Evolutionary conservation across 345 rosid species (phyloP).

Genomic region (Eucalyptus sp.): DNA sequence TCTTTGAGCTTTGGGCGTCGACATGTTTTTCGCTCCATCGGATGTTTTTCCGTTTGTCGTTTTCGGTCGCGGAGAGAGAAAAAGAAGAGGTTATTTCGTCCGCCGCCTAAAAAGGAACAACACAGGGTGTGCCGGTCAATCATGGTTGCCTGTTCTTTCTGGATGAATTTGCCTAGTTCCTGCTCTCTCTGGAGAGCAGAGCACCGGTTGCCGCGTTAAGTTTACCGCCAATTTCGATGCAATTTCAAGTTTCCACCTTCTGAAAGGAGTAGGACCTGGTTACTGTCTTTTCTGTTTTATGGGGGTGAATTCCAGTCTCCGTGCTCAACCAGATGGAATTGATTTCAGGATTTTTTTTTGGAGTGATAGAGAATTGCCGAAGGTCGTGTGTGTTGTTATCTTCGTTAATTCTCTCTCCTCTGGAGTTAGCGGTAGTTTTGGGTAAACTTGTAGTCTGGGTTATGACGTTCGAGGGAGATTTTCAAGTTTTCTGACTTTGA

Average conservation of each 20-base stretch:
- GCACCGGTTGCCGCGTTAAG: not conserved
- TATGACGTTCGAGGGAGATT: not conserved
- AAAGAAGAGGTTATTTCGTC: not conserved
- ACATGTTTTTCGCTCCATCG: not conserved
- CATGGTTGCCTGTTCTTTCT: not conserved
- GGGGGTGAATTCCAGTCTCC: not conserved
- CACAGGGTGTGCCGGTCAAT: not conserved
- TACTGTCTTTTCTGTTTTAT: not conserved
- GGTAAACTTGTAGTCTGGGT: not conserved
- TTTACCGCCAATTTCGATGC: not conserved
- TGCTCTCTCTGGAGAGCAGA: not conserved
- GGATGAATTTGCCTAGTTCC: not conserved
- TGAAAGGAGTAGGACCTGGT: not conserved
- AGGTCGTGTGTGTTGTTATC: not conserved
- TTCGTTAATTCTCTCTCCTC: not conserved
- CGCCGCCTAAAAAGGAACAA: not conserved
- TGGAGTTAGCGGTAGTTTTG: not conserved
- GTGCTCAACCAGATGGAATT: not conserved
- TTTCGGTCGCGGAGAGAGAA: not conserved
- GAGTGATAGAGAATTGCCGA: not conserved
- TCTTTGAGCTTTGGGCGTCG: not conserved
- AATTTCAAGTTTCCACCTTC: not conserved
- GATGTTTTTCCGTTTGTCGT: not conserved
- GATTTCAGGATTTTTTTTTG: not conserved
- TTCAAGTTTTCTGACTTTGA: not conserved